Conservation (phyloP, 225 moss, liverwort and hornwort species). For the Polytrichum formosum region DNA sequence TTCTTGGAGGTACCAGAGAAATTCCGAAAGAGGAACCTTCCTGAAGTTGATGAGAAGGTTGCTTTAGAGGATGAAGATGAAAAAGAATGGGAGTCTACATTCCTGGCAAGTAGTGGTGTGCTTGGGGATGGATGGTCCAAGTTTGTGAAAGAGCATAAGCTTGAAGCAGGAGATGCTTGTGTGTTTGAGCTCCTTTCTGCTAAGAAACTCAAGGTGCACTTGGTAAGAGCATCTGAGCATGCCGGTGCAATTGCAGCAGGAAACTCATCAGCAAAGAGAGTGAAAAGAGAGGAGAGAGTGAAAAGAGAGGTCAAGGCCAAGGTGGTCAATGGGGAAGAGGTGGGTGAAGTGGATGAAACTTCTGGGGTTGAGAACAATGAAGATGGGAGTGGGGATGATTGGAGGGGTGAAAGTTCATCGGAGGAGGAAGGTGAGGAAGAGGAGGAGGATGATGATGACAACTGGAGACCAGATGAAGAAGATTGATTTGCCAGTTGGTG, state of each 20-base stretch:
- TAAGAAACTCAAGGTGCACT: conserved; percentile 1
- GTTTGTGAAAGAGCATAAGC: conserved; percentile 2
- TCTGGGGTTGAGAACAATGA: conserved; percentile 1
- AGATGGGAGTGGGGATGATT: conserved; percentile 6
- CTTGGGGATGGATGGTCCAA: neutral
- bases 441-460: conserved; percentile 5
- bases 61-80: neutral
- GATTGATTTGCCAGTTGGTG: neutral
- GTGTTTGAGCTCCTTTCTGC: conserved; percentile 4
- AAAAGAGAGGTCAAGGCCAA: neutral
- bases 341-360: conserved; percentile 1
- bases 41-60: neutral
- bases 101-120: neutral
- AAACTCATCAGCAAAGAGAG: conserved; percentile 1
- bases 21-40: neutral
- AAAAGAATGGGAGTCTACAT: neutral
- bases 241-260: neutral
- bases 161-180: conserved; percentile 1
- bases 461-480: conserved; percentile 3
- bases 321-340: neutral
- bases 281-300: conserved; percentile 6
- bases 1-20: conserved; percentile 8
- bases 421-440: conserved; percentile 2
- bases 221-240: conserved; percentile 3
- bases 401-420: conserved; percentile 1